Conservation (phyloP, 139 green algal genomes). For the Marvania coccoides region DNA sequence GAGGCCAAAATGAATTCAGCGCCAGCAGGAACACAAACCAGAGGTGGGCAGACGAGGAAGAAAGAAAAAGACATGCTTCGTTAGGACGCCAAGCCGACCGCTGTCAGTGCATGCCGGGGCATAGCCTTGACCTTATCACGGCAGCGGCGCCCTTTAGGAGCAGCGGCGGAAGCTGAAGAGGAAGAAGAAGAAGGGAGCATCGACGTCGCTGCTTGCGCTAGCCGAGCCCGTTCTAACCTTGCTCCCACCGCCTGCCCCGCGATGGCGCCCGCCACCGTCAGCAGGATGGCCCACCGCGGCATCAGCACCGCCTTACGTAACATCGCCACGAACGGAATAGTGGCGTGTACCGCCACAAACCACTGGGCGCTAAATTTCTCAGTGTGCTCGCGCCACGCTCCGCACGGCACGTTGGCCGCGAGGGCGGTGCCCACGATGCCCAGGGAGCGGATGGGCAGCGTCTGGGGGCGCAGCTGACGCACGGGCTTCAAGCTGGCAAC, state of each 20-base stretch:
- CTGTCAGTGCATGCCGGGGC: too few relatives aligned
- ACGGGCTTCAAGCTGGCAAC: conserved; percentile 58
- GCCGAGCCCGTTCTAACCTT: conserved; percentile 42
- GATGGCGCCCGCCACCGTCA: conserved; percentile 60
- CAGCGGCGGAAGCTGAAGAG: too few relatives aligned
- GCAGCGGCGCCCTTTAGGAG: too few relatives aligned
- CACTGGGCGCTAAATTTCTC: conserved; percentile 79
- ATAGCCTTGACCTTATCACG: too few relatives aligned
- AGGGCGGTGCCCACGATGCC: conserved; percentile 43
- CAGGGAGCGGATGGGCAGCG: conserved; percentile 12
- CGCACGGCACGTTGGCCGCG: conserved; percentile 71
- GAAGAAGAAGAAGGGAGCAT: too few relatives aligned
- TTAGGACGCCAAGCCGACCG: too few relatives aligned
- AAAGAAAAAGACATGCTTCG: too few relatives aligned
- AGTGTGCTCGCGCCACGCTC: conserved; percentile 67
- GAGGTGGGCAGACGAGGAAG: too few relatives aligned
- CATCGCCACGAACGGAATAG: conserved; percentile 81
- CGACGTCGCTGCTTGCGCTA: too few relatives aligned
- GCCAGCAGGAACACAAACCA: too few relatives aligned
- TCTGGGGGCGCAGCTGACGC: conserved; percentile 58
- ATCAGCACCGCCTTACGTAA: conserved; percentile 84
- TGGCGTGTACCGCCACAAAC: conserved; percentile 82
- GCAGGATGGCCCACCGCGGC: conserved; percentile 63
- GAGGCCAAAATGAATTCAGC: too few relatives aligned
- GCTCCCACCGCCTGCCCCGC: conserved; percentile 54